Percentiles rank a stretch among this genome's conserved stretches.
Evolutionary conservation across 768 basidiomycete species (phyloP).

Genomic region (Lanmaoa rubissima): DNA sequence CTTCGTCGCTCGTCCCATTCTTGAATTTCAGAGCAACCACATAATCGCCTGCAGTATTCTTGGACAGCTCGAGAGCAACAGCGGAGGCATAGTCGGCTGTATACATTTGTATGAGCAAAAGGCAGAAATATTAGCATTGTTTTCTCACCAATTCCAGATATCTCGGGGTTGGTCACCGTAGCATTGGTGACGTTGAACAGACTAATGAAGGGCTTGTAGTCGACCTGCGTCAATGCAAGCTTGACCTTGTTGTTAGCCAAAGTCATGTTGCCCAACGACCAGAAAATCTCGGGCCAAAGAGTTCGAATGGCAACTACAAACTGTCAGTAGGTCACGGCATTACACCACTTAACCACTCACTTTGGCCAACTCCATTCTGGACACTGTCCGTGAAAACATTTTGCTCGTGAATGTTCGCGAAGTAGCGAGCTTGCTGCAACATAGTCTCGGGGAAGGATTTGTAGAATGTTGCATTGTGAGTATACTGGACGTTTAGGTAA

Average conservation of each 20-base stretch:
- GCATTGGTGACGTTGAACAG: slow-evolving; percentile 78
- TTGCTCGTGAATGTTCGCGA: slow-evolving; percentile 77
- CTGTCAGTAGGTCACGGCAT: neutral
- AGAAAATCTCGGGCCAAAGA: slow-evolving; percentile 67
- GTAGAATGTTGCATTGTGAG: slow-evolving; percentile 79
- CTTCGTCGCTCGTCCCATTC: slow-evolving; percentile 61
- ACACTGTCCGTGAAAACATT: slow-evolving; percentile 64
- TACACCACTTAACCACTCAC: slow-evolving; percentile 40
- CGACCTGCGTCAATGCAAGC: slow-evolving; percentile 70
- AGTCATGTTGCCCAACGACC: slow-evolving; percentile 71
- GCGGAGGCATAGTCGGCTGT: slow-evolving; percentile 72
- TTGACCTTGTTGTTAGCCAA: slow-evolving; percentile 73
- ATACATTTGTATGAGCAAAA: neutral
- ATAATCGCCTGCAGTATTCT: slow-evolving; percentile 62
- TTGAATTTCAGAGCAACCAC: slow-evolving; percentile 79
- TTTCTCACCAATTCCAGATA: slow-evolving; percentile 62
- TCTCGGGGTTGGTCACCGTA: slow-evolving; percentile 53
- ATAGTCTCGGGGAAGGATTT: slow-evolving; percentile 67
- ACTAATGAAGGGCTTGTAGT: slow-evolving; percentile 88
- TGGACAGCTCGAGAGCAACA: slow-evolving; percentile 65
- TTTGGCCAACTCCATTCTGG: slow-evolving; percentile 68
- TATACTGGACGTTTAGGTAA: slow-evolving; percentile 70
- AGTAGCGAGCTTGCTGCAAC: slow-evolving; percentile 66
- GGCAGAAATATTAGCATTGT: neutral
- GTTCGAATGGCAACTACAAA: slow-evolving; percentile 74